Evolutionary conservation across 257 asterid species (phyloP).

Genomic region (Primulina eburnea): DNA sequence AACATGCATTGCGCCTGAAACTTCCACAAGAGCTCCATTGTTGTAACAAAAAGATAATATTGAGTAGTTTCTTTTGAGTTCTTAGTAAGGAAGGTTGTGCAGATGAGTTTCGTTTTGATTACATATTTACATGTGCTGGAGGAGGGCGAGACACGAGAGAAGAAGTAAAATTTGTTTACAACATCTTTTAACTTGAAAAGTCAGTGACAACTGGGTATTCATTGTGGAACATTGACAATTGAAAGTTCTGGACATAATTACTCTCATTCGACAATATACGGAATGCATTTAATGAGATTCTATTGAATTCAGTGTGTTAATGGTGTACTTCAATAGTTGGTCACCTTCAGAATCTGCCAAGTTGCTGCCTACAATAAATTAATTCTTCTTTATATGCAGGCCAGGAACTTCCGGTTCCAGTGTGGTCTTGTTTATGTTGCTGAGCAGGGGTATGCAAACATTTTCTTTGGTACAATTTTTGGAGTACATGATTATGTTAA

Average conservation of each 20-base stretch:
- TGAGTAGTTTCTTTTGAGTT: neutral
- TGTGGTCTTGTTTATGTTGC: constrained; percentile 98
- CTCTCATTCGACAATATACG: neutral
- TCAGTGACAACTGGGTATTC: neutral
- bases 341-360: constrained; percentile 12
- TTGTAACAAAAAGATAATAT: neutral
- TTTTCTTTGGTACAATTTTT: constrained; percentile 17
- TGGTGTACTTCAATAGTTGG: constrained; percentile 4
- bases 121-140: neutral
- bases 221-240: neutral
- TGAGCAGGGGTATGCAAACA: constrained; percentile 75
- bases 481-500: constrained; percentile 4
- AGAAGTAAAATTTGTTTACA: neutral
- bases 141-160: neutral
- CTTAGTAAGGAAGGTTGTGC: neutral
- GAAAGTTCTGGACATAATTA: neutral
- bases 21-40: neutral
- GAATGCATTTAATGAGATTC: neutral
- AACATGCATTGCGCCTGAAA: neutral
- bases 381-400: constrained; percentile 53
- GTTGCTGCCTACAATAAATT: constrained; percentile 13
- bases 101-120: neutral
- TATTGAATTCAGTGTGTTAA: constrained; percentile 14
- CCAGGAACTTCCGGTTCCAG: constrained; percentile 90
- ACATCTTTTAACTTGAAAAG: neutral